Evolutionary conservation across 1,284 basidiomycete species (phyloP).

Genomic region (Boletus albobrunnescens): DNA sequence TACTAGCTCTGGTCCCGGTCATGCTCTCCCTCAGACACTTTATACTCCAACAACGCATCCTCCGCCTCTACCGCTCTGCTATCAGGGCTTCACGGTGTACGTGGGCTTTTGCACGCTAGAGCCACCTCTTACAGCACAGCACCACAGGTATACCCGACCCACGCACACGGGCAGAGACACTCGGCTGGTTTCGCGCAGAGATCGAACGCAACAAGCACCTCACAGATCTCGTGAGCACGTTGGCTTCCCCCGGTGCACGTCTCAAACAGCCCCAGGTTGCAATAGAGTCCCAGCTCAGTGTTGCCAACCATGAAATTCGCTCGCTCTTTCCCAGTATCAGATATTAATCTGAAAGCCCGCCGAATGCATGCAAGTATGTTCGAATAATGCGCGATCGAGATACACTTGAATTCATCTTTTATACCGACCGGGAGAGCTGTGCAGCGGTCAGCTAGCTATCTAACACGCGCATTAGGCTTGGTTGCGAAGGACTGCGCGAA

Average conservation of each 20-base stretch:
- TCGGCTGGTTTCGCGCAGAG: constrained; percentile 68
- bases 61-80: constrained; percentile 60
- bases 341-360: background rate
- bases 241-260: constrained; percentile 8
- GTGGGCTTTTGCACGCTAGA: constrained; percentile 5
- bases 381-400: constrained; percentile 3
- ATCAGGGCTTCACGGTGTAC: constrained; percentile 66
- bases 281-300: constrained; percentile 49
- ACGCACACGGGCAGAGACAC: constrained; percentile 56
- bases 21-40: constrained; percentile 65
- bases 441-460: too few relatives aligned
- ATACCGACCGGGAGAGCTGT: background rate
- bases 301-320: constrained; percentile 52
- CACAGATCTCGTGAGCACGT: constrained; percentile 48
- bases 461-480: constrained; percentile 51
- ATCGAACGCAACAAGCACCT: constrained; percentile 61
- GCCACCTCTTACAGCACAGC: constrained; percentile 8
- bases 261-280: constrained; percentile 33
- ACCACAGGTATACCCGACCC: constrained; percentile 58
- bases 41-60: constrained; percentile 57
- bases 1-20: background rate
- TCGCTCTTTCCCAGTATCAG: constrained; percentile 37
- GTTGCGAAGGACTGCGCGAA: constrained; percentile 71
- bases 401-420: constrained; percentile 3
- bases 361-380: constrained; percentile 1